Percentiles rank a stretch among this genome's conserved stretches.
Conservation (phyloP, 768 basidiomycete species). For the Strobilomyces dryophilus region DNA sequence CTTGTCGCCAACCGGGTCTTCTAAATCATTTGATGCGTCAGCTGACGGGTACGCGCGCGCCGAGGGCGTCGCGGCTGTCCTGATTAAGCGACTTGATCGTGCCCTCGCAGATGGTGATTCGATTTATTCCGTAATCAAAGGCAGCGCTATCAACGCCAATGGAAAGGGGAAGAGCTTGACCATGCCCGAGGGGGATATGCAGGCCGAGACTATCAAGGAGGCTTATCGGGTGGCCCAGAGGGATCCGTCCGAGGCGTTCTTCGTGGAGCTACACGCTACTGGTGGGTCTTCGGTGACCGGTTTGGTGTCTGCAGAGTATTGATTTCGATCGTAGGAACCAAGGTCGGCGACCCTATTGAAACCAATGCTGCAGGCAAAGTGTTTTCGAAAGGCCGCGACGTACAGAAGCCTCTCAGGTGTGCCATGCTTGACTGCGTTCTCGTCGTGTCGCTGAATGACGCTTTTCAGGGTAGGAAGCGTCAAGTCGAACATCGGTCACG, state of each 20-base stretch:
- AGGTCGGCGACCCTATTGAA: slow-evolving; percentile 47
- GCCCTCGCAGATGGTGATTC: slow-evolving; percentile 29
- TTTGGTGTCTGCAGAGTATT: neutral
- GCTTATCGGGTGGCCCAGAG: slow-evolving; percentile 28
- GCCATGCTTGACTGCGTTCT: neutral
- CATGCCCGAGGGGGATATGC: slow-evolving; percentile 33
- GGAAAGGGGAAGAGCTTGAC: slow-evolving; percentile 34
- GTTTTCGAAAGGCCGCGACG: slow-evolving; percentile 24
- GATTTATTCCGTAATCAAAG: slow-evolving; percentile 29
- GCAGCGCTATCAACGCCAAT: slow-evolving; percentile 32
- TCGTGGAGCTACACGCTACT: slow-evolving; percentile 49
- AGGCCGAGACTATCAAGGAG: slow-evolving; percentile 30
- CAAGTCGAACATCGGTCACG: slow-evolving; percentile 25
- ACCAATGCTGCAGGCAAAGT: slow-evolving; percentile 44
- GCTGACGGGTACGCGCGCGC: slow-evolving; percentile 32
- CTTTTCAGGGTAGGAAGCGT: slow-evolving; percentile 23
- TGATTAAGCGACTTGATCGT: slow-evolving; percentile 33
- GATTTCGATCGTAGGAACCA: slow-evolving; percentile 27
- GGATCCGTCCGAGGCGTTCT: slow-evolving; percentile 41
- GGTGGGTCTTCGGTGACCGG: slow-evolving; percentile 17
- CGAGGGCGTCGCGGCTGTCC: slow-evolving; percentile 29
- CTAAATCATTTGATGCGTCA: slow-evolving; percentile 30
- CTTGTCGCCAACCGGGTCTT: slow-evolving; percentile 34
- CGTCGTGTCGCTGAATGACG: neutral
- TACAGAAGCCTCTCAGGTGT: slow-evolving; percentile 5